These are phyloP conservation scores for Syncephalastrum contaminatum DNA, from an alignment of 371 early-diverging fungal species.

Conservation along the genomic window DNA sequence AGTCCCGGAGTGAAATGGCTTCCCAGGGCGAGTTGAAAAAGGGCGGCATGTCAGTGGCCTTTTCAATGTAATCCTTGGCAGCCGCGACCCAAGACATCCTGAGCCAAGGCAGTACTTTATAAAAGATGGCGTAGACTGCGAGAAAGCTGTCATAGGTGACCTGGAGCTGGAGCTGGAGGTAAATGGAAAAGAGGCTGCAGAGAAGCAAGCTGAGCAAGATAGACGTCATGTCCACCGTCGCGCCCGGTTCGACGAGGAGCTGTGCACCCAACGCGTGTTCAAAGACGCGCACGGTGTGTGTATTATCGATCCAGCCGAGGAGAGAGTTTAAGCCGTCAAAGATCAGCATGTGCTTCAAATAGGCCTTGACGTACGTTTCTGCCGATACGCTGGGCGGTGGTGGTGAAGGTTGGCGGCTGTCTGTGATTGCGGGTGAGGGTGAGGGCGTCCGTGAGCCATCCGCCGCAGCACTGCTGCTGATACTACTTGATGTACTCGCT, in stretches of 20 bases:
- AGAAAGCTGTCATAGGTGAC: slow-evolving; percentile 27
- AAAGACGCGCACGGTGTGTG: slow-evolving; percentile 7
- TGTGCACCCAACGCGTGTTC: slow-evolving; percentile 4
- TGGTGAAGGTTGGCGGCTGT: neutral
- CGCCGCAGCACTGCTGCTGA: neutral
- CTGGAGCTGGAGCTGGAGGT: slow-evolving; percentile 36
- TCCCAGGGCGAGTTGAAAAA: slow-evolving; percentile 36
- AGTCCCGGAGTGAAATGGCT: slow-evolving; percentile 34
- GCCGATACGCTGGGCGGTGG: slow-evolving; percentile 4
- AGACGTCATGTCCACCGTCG: neutral
- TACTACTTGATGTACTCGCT: neutral
- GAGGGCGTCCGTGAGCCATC: no score
- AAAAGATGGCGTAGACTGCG: slow-evolving; percentile 12
- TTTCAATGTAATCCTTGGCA: slow-evolving; percentile 33
- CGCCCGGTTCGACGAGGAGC: slow-evolving; percentile 7
- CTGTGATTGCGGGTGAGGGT: neutral
- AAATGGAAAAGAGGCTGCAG: slow-evolving; percentile 30
- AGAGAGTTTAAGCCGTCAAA: slow-evolving; percentile 17
- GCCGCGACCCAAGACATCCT: slow-evolving; percentile 15
- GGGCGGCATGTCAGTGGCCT: slow-evolving; percentile 29
- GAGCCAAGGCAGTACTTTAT: slow-evolving; percentile 21
- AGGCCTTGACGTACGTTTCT: slow-evolving; percentile 5
- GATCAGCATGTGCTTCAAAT: slow-evolving; percentile 16
- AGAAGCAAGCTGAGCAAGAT: slow-evolving; percentile 17
- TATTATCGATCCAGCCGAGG: neutral